A percentile compares a stretch with the other conserved stretches of the same genome.
These are phyloP conservation scores for Annulohypoxylon maeteangense DNA, from an alignment of 495 filamentous ascomycete species.

Conservation along the genomic window DNA sequence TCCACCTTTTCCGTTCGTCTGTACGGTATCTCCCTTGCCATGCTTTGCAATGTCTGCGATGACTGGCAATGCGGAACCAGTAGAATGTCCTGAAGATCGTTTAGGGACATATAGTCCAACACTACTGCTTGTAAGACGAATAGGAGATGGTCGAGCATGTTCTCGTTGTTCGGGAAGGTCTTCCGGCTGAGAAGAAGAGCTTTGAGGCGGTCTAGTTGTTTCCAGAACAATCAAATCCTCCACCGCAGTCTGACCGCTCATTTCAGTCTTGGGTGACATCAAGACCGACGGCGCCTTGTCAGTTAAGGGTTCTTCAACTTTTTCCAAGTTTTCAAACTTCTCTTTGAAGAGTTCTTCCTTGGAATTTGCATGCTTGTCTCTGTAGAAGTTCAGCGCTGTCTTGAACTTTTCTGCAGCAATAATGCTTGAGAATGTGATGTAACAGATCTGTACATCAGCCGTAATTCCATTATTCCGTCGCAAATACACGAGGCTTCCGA, in stretches of 20 bases:
- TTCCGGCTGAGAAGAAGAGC: neutral
- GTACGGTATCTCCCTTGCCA: neutral
- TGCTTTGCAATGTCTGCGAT: neutral
- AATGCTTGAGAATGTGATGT: neutral
- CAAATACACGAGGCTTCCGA: conserved; percentile 2
- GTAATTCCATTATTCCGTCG: neutral
- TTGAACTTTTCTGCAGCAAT: neutral
- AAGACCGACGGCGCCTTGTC: neutral
- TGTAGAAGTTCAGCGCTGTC: neutral
- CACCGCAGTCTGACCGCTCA: neutral
- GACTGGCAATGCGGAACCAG: too few relatives aligned
- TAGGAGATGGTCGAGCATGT: neutral
- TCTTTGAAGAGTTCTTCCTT: neutral
- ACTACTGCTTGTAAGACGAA: neutral
- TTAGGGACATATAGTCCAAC: too few relatives aligned
- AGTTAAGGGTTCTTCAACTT: neutral
- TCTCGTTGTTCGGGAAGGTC: neutral
- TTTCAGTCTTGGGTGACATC: neutral
- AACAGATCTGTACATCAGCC: neutral
- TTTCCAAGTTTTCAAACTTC: neutral
- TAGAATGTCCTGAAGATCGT: too few relatives aligned
- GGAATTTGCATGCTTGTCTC: neutral
- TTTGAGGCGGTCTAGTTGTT: neutral
- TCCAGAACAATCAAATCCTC: neutral
- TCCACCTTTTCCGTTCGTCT: neutral